Evolutionary conservation across 1,284 basidiomycete genomes (phyloP), one percentile per base, ranked within the genome.

Genomic region (Pholiota adiposa): DNA sequence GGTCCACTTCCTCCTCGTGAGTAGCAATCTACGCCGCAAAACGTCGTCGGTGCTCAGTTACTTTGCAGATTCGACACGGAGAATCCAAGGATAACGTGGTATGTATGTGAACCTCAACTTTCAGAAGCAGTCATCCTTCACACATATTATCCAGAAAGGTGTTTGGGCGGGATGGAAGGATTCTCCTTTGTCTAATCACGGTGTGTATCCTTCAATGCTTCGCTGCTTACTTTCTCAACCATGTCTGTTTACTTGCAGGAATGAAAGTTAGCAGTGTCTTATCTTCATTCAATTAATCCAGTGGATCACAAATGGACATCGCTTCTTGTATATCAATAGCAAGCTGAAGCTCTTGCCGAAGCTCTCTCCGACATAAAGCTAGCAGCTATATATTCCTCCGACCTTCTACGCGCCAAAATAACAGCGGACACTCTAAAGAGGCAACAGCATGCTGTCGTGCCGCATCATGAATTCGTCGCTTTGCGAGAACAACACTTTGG

Each of bases 111-210:
- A n/a, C n/a, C 11, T 18, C 23, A 18, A 40, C 51, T 51, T 31
- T 49, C 34, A 38, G 11, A 27, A 40, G 25, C 27, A 16, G 5
- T 27, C 12, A 49, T 56, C 33, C 33, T 12, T 34, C 27, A 2
- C 43, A 46, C 19, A 29, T 46, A 51, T 41, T 29, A 29, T 23
- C 54, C 27, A 88, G 85, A 79, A 71, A 59, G 69, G 75, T 1
- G 68, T 86, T 6, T 96, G 93, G 93, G 92, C 93, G 25, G 94
- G 94, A 9, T 93, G 90, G 84, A 83, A 82, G 61, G 93, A 97
- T 73, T 87, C 94, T 1, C 86, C 91, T 0, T 80, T 96, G 4
- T 90, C 92, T 16, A 88, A 88, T 65, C 92, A 95, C 72, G 94
- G 94, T 90, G 69, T 72, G 81, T 75, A 16, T 25, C n/a, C n/a